These are phyloP conservation scores for Fusarium coffeatum DNA, from an alignment of 2,329 filamentous ascomycete genomes.

Conservation along the genomic window DNA sequence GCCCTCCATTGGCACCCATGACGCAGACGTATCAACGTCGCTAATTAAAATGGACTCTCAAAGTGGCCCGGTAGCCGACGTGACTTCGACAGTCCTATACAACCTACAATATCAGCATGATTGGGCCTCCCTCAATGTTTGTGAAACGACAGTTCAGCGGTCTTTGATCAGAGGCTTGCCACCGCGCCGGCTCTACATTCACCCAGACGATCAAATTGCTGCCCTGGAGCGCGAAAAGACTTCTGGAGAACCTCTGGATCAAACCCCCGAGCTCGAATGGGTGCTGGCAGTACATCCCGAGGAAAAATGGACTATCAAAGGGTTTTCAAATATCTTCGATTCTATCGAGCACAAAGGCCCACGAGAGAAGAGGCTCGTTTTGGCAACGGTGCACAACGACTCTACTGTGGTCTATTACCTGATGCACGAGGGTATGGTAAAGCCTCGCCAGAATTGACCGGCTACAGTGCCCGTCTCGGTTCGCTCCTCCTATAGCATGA, in stretches of 20 bases:
- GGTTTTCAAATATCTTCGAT: conserved; percentile 78
- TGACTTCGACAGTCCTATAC: conserved; percentile 66
- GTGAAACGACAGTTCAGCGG: conserved; percentile 61
- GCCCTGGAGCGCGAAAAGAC: conserved; percentile 71
- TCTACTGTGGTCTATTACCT: conserved; percentile 88
- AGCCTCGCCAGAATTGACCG: conserved; percentile 80
- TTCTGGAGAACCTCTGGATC: conserved; percentile 57
- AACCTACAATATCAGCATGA: conserved; percentile 82
- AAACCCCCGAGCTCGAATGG: conserved; percentile 75
- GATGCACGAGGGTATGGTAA: conserved; percentile 87
- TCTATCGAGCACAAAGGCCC: conserved; percentile 60
- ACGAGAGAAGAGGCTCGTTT: conserved; percentile 74
- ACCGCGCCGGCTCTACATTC: conserved; percentile 78
- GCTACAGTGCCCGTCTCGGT: background rate
- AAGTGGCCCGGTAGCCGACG: conserved; percentile 34
- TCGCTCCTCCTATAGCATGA: conserved; percentile 58
- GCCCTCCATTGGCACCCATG: conserved; percentile 12
- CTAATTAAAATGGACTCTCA: conserved; percentile 27
- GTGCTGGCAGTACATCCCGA: conserved; percentile 78
- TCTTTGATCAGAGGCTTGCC: conserved; percentile 79
- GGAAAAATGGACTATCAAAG: conserved; percentile 76
- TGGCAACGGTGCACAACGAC: conserved; percentile 81
- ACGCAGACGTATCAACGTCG: conserved; percentile 2
- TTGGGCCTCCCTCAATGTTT: conserved; percentile 72
- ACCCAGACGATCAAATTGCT: conserved; percentile 84